phyloP scores from a whole-genome alignment of 129 eudicot genomes.

The Helianthus tuberosus region DNA sequence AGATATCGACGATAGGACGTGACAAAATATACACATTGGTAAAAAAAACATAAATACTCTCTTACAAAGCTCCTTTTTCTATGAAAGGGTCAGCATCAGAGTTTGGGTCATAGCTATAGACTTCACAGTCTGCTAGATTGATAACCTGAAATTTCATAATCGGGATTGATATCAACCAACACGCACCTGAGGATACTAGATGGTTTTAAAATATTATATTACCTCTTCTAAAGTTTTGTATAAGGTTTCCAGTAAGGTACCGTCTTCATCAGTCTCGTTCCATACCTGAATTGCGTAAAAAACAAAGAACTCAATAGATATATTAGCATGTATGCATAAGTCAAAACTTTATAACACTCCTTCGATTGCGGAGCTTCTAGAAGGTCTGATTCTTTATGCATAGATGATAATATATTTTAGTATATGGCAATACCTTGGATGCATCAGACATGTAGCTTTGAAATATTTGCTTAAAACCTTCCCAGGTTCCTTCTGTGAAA shows the following conservation, averaged over 20 bases:
- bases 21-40: background rate
- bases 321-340: no score
- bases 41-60: background rate
- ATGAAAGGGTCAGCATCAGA: conserved; percentile 83
- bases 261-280: conserved; percentile 70
- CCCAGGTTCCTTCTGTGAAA: conserved; percentile 91
- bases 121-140: conserved; percentile 83
- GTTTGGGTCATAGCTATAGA: conserved; percentile 85
- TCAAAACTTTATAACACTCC: background rate
- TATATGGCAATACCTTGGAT: conserved; percentile 66
- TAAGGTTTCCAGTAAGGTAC: conserved; percentile 64
- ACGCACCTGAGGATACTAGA: background rate
- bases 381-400: background rate
- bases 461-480: conserved; percentile 86
- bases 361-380: background rate
- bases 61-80: conserved; percentile 91
- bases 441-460: conserved; percentile 92
- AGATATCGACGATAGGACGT: background rate
- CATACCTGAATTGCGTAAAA: conserved; percentile 61
- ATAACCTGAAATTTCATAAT: conserved; percentile 61
- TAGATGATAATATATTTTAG: background rate
- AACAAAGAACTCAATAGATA: background rate
- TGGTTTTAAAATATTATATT: conserved; percentile 5
- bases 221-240: conserved; percentile 93
- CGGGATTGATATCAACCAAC: conserved; percentile 7